These are phyloP conservation scores for Pseudomonodictys pantanalensis DNA, from an alignment of 495 filamentous ascomycete genomes.

Conservation along the genomic window DNA sequence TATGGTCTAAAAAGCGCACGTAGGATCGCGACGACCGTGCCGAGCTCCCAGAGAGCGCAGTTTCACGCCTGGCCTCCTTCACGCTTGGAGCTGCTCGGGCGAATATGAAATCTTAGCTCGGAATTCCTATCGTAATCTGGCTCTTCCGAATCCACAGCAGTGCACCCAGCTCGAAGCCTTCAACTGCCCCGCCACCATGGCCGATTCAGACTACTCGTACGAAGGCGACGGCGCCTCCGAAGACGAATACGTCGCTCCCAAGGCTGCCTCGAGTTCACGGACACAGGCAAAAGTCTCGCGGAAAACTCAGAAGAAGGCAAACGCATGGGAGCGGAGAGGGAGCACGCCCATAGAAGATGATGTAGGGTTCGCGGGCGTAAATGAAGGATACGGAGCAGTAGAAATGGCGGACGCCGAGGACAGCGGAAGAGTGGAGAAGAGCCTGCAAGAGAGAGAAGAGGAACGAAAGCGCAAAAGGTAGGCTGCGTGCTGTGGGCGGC, in stretches of 20 bases:
- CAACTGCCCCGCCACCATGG: slow-evolving; percentile 48
- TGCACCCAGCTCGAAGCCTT: not conserved
- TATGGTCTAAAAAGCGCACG: too few relatives aligned
- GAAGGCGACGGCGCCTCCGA: slow-evolving; percentile 67
- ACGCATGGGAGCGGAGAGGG: slow-evolving; percentile 44
- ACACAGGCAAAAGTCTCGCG: slow-evolving; percentile 15
- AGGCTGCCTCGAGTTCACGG: slow-evolving; percentile 14
- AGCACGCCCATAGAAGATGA: not conserved
- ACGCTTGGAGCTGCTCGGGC: not conserved
- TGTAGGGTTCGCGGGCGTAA: too few relatives aligned
- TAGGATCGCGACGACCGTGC: too few relatives aligned
- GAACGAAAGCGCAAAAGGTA: slow-evolving; percentile 74
- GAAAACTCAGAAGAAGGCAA: slow-evolving; percentile 23
- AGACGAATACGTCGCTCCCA: slow-evolving; percentile 57
- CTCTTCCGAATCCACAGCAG: not conserved
- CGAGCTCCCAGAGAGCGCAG: too few relatives aligned
- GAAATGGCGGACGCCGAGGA: slow-evolving; percentile 68
- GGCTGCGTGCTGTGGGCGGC: slow-evolving; percentile 12
- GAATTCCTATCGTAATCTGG: not conserved
- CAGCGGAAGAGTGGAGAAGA: slow-evolving; percentile 69
- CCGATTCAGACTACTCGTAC: slow-evolving; percentile 81
- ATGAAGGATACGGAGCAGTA: slow-evolving; percentile 53
- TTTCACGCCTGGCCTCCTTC: too few relatives aligned
- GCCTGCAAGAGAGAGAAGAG: slow-evolving; percentile 66
- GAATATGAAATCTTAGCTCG: not conserved